A percentile compares a stretch with the other conserved stretches of the same genome.
phyloP scores from a whole-genome alignment of 164 flowering plant species.

The Pachysandra terminalis region DNA sequence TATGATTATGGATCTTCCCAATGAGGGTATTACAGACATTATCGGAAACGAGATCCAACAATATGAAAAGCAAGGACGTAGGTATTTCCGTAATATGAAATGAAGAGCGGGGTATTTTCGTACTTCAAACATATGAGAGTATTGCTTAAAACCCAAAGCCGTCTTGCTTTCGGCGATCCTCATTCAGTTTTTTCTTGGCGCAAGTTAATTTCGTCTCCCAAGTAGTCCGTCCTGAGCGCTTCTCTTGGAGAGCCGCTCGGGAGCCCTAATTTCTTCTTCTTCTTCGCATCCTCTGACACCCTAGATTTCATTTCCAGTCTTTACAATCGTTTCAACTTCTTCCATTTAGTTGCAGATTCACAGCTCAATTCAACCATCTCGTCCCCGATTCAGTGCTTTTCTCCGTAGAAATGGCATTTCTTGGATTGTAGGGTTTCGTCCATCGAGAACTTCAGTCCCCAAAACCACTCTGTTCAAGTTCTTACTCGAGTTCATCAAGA shows the following conservation, averaged over 20 bases:
- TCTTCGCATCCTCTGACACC: not conserved
- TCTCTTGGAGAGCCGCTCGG: not conserved
- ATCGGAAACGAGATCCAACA: no score
- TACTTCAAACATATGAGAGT: no score
- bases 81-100: no score
- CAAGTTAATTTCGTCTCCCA: no score
- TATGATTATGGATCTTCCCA: no score
- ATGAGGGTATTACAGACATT: no score
- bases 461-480: constrained; percentile 25
- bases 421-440: constrained; percentile 20
- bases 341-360: not conserved
- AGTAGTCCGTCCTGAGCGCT: not conserved
- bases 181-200: no score
- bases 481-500: constrained; percentile 23
- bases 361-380: constrained; percentile 26
- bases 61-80: no score
- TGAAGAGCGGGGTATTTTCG: no score
- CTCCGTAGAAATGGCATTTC: constrained; percentile 20
- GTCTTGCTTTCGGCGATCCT: no score
- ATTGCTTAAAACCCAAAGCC: no score
- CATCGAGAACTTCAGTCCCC: not conserved
- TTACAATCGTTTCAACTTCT: not conserved
- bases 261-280: not conserved
- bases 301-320: not conserved
- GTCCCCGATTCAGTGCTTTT: constrained; percentile 21